Evolutionary conservation across 306 rosid genomes (phyloP).

Genomic region (Spatholobus suberectus): DNA sequence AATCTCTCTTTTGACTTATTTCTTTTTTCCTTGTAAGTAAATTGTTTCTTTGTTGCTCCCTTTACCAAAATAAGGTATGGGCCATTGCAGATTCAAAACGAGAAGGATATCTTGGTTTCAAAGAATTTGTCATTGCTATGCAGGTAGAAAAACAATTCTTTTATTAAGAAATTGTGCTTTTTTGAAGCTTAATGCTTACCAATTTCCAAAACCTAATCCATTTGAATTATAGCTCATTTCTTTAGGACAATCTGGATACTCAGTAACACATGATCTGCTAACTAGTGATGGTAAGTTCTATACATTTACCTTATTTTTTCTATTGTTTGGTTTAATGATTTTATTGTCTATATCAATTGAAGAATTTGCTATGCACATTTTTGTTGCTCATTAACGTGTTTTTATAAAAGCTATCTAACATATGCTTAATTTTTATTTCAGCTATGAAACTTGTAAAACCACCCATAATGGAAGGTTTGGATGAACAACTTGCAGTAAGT

Average conservation of each 20-base stretch:
- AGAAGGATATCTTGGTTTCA: conserved; percentile 90
- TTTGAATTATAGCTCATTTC: conserved; percentile 44
- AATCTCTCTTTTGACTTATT: background rate
- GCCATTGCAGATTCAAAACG: conserved; percentile 90
- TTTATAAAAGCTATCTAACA: background rate
- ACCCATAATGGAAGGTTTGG: conserved; percentile 84
- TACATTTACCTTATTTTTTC: background rate
- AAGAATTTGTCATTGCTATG: conserved; percentile 81
- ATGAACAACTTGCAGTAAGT: conserved; percentile 61
- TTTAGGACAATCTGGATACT: conserved; percentile 46
- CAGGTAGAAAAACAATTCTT: conserved; percentile 50
- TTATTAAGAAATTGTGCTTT: background rate
- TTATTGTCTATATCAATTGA: background rate
- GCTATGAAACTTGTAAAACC: conserved; percentile 62
- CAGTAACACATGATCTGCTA: conserved; percentile 46
- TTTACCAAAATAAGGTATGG: conserved; percentile 73
- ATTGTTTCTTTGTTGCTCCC: conserved; percentile 27
- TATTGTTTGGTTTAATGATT: conserved; percentile 8
- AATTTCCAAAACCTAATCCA: conserved; percentile 17
- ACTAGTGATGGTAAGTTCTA: conserved; percentile 40
- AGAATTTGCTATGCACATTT: conserved; percentile 5
- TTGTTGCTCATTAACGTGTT: background rate
- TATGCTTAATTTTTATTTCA: conserved; percentile 50
- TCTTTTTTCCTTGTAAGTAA: background rate
- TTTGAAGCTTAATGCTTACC: background rate